Conservation (phyloP, 345 rosid genomes). For the Gossypium mustelinum region DNA sequence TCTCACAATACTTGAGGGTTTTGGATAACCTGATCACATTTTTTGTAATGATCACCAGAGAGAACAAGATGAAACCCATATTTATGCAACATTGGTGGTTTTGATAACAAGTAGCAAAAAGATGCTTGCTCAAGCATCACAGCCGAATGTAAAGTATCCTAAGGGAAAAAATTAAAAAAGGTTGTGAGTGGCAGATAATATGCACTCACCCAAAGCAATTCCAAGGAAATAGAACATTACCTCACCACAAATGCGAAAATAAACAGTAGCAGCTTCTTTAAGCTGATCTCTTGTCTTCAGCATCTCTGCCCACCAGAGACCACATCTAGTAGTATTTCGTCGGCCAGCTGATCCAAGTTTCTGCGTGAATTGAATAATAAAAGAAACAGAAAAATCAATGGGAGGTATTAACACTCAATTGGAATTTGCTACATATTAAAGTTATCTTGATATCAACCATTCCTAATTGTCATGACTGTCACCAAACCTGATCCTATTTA, state of each 20-base stretch:
- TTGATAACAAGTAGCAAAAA: constrained; percentile 83
- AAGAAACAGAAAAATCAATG: neutral
- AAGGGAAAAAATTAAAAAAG: constrained; percentile 14
- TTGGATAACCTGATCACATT: constrained; percentile 81
- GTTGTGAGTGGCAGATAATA: constrained; percentile 20
- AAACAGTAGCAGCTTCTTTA: constrained; percentile 94
- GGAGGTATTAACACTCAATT: neutral
- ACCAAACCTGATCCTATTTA: neutral
- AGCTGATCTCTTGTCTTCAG: constrained; percentile 72
- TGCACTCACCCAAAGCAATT: neutral
- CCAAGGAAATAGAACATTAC: constrained; percentile 38
- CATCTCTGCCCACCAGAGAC: constrained; percentile 99
- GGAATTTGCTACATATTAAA: constrained; percentile 1
- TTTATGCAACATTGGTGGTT: constrained; percentile 89
- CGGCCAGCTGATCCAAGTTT: constrained; percentile 72
- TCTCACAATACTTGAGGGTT: constrained; percentile 11
- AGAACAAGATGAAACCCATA: constrained; percentile 98
- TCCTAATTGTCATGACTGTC: neutral
- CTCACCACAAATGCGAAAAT: constrained; percentile 92
- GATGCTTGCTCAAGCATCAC: constrained; percentile 99
- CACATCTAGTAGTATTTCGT: constrained; percentile 86
- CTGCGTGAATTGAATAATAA: constrained; percentile 34
- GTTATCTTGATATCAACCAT: neutral
- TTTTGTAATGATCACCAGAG: constrained; percentile 90
- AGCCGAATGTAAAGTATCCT: constrained; percentile 94